Evolutionary conservation across 768 basidiomycete genomes (phyloP).

Genomic region (Austroboletus eburneus): DNA sequence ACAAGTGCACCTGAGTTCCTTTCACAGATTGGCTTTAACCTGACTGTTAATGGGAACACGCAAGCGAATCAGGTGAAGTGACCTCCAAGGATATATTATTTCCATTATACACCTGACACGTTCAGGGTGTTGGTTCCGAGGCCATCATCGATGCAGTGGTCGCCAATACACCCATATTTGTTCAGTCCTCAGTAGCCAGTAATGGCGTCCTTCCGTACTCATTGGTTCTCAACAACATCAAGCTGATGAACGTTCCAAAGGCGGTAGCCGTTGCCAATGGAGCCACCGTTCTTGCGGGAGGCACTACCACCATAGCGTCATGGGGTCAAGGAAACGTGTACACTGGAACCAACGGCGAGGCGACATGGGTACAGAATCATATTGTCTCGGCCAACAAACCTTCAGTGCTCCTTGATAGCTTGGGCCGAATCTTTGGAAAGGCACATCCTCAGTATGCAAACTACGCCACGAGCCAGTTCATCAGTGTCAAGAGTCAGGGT

Average conservation of each 20-base stretch:
- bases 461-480: slow-evolving; percentile 57
- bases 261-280: slow-evolving; percentile 33
- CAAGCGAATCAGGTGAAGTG: slow-evolving; percentile 29
- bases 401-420: slow-evolving; percentile 47
- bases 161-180: slow-evolving; percentile 41
- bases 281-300: slow-evolving; percentile 33
- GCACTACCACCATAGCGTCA: slow-evolving; percentile 35
- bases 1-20: neutral
- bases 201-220: slow-evolving; percentile 30
- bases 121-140: slow-evolving; percentile 39
- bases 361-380: slow-evolving; percentile 46
- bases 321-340: slow-evolving; percentile 79
- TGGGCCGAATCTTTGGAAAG: slow-evolving; percentile 59
- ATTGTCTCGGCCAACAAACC: slow-evolving; percentile 50
- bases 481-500: slow-evolving; percentile 66
- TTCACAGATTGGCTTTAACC: slow-evolving; percentile 42
- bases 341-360: slow-evolving; percentile 43
- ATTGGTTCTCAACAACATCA: slow-evolving; percentile 34
- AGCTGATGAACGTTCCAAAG: slow-evolving; percentile 30
- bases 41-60: slow-evolving; percentile 37
- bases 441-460: slow-evolving; percentile 61
- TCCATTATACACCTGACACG: neutral
- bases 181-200: slow-evolving; percentile 34
- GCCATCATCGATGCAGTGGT: slow-evolving; percentile 45
- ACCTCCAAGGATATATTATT: neutral